Evolutionary conservation across 1,284 basidiomycete species (phyloP), one percentile per base, ranked within the genome.

Genomic region (Ganoderma lucidum): DNA sequence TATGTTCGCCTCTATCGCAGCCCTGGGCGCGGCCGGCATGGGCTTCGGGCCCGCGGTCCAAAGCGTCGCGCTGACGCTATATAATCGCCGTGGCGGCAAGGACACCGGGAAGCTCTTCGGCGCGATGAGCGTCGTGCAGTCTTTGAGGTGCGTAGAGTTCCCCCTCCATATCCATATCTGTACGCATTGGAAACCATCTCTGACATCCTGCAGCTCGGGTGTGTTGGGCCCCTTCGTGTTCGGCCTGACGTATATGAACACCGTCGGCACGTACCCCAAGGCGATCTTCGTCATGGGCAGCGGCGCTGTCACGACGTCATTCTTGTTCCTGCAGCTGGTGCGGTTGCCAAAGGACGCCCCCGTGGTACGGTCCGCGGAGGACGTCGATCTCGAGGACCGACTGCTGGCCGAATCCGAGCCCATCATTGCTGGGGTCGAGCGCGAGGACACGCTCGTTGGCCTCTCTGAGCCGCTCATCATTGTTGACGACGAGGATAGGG

Each of bases 101-200:
- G 90, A 93, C 76, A 78, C 83, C 5, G 93, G 91, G 2, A 83
- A 83, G 71, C 81, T 95, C 17, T 94, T 94, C 76, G 93, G 93
- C 19, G 90, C 88, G 2, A 74, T 95, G 68, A 88, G 89, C 69
- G 91, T 95, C 45, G 75, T 94, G 12, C 87, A 91, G 71, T 85
- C 90, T 2, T 75, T 94, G 39, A 83, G 86, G 92, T 92, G 70
- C 45, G 87, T 51, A 12, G 2, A 44, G 17, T 23, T 9, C 39
- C 39, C 12, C 39, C 39, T 9, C 42, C 56, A 12, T 58, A 41
- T 51, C 6, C 65, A 65, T 8, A 12, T 66, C 17, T 32, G 6
- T 17, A 35, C 3, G 32, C 32, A 17, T 23, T 8, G 39, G 39
- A 9, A 30, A 19, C 14, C 14, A 42, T 42, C 71, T 51, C 59